Conservation (phyloP, 768 basidiomycete genomes). For the Suillus cothurnatus region DNA sequence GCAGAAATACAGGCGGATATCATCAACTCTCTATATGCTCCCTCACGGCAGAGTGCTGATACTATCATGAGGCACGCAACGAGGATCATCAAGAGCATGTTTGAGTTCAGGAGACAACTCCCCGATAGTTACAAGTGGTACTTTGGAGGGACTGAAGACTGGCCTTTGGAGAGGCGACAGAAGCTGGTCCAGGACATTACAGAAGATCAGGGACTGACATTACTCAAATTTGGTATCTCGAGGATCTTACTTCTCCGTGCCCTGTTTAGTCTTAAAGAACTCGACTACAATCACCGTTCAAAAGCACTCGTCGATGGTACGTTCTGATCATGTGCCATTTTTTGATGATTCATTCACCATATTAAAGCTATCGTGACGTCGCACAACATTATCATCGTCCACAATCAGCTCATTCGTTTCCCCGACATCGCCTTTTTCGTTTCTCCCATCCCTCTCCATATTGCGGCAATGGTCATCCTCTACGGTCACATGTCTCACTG, state of each 20-base stretch:
- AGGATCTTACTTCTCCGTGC: conserved; percentile 78
- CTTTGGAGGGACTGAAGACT: conserved; percentile 78
- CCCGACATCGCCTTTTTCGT: conserved; percentile 89
- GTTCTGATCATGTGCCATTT: conserved; percentile 21
- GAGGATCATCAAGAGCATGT: conserved; percentile 77
- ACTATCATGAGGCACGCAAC: conserved; percentile 75
- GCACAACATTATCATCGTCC: conserved; percentile 85
- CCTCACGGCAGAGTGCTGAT: conserved; percentile 69
- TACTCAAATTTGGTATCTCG: conserved; percentile 82
- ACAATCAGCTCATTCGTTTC: conserved; percentile 81
- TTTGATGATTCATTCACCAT: conserved; percentile 8
- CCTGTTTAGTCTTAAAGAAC: conserved; percentile 74
- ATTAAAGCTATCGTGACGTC: conserved; percentile 76
- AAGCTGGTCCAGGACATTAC: conserved; percentile 73
- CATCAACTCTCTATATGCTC: conserved; percentile 82
- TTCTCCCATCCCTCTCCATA: conserved; percentile 86
- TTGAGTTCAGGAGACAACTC: conserved; percentile 65
- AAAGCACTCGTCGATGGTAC: conserved; percentile 79
- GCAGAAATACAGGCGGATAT: conserved; percentile 89
- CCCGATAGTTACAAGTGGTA: conserved; percentile 75
- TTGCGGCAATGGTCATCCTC: conserved; percentile 89
- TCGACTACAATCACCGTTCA: conserved; percentile 63
- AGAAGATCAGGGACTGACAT: conserved; percentile 79
- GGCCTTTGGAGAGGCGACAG: conserved; percentile 65
- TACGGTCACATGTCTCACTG: conserved; percentile 85